A percentile compares a stretch with the other conserved stretches of the same genome.
phyloP scores from a whole-genome alignment of 2,329 filamentous ascomycete species.

The Neofusicoccum cordaticola region DNA sequence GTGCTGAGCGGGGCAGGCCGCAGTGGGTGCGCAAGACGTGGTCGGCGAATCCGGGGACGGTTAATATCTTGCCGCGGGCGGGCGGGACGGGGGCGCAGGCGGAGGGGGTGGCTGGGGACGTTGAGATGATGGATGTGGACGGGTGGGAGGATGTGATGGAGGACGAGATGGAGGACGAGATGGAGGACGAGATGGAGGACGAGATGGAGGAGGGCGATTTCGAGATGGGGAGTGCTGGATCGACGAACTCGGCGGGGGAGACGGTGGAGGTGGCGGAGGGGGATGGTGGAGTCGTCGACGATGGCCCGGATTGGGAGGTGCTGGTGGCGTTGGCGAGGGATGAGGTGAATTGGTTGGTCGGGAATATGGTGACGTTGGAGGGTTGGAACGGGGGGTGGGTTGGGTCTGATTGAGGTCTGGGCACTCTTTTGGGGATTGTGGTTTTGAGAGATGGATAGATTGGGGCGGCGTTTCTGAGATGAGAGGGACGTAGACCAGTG shows the following conservation, averaged over 20 bases:
- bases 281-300: too few relatives aligned
- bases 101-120: background rate
- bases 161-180: background rate
- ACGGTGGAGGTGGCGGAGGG: too few relatives aligned
- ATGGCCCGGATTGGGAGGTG: background rate
- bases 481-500: too few relatives aligned
- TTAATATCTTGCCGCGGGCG: background rate
- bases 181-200: background rate
- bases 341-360: background rate
- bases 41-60: background rate
- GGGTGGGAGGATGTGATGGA: background rate
- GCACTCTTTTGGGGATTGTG: too few relatives aligned
- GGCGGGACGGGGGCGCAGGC: background rate
- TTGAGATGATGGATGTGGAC: background rate
- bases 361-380: background rate
- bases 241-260: background rate
- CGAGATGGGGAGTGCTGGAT: background rate
- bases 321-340: background rate
- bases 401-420: background rate
- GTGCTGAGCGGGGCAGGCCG: background rate
- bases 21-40: conserved; percentile 2
- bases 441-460: too few relatives aligned
- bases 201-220: background rate
- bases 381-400: background rate
- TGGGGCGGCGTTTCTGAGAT: too few relatives aligned